Evolutionary conservation across 306 rosid genomes (phyloP).

Genomic region (Quercus aquifolioides): DNA sequence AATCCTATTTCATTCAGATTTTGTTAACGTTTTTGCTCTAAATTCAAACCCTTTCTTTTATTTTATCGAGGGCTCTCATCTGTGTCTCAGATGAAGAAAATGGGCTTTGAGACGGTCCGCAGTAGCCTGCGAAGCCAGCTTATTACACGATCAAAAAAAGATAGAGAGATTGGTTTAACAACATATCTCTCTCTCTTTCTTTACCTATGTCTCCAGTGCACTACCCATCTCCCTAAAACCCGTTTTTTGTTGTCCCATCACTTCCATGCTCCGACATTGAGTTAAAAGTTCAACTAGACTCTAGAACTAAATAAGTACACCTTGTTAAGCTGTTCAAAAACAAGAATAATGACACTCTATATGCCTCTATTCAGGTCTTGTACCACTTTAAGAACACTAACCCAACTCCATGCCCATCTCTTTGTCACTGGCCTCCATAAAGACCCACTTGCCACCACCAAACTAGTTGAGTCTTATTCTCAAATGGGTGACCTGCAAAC

Average conservation of each 20-base stretch:
- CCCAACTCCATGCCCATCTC: conserved; percentile 80
- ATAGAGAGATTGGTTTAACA: too few relatives aligned
- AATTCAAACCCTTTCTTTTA: too few relatives aligned
- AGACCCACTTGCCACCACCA: conserved; percentile 75
- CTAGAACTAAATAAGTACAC: not conserved
- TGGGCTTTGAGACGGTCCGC: too few relatives aligned
- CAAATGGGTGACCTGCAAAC: conserved; percentile 63
- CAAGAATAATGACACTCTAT: conserved; percentile 48
- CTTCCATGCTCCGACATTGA: not conserved
- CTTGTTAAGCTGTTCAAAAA: not conserved
- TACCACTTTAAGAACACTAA: conserved; percentile 43
- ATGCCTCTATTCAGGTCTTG: conserved; percentile 79
- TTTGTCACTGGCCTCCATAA: conserved; percentile 55
- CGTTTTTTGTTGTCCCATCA: not conserved
- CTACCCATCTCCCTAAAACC: not conserved
- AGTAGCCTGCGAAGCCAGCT: too few relatives aligned
- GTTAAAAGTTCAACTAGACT: not conserved
- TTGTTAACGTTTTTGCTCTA: too few relatives aligned
- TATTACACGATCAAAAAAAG: too few relatives aligned
- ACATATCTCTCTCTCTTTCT: not conserved
- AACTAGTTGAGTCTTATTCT: conserved; percentile 67
- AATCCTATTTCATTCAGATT: too few relatives aligned
- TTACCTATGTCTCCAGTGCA: not conserved
- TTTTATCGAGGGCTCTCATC: too few relatives aligned
- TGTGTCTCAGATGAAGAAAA: too few relatives aligned